Conservation (phyloP, 2,329 filamentous ascomycete species). For the Alternaria infectoria region DNA sequence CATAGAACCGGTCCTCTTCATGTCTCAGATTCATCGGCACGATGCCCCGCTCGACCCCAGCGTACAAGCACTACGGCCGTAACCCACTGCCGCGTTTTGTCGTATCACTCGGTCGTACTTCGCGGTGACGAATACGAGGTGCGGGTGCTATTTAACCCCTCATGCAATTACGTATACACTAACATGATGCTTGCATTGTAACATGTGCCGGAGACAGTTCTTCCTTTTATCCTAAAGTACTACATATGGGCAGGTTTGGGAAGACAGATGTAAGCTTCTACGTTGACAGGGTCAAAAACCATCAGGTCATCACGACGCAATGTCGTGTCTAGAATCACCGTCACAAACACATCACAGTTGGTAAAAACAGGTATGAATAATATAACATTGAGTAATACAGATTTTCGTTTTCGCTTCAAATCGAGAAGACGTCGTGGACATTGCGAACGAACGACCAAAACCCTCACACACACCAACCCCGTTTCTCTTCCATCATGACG, state of each 20-base stretch:
- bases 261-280: background rate
- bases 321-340: too few relatives aligned
- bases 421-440: background rate
- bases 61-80: background rate
- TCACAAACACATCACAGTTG: background rate
- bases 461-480: background rate
- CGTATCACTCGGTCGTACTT: background rate
- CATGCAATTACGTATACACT: background rate
- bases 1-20: background rate
- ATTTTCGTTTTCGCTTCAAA: background rate
- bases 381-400: background rate
- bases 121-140: background rate
- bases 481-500: background rate
- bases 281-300: background rate
- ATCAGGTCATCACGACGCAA: background rate
- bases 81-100: background rate
- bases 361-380: background rate
- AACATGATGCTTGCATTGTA: background rate
- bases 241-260: background rate
- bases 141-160: background rate
- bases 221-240: background rate
- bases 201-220: background rate
- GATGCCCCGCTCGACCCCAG: background rate
- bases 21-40: background rate
- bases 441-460: background rate